Base-by-base conservation (phyloP, 129 eudicot genomes). In the Chrysanthemum lavandulifolium region DNA sequence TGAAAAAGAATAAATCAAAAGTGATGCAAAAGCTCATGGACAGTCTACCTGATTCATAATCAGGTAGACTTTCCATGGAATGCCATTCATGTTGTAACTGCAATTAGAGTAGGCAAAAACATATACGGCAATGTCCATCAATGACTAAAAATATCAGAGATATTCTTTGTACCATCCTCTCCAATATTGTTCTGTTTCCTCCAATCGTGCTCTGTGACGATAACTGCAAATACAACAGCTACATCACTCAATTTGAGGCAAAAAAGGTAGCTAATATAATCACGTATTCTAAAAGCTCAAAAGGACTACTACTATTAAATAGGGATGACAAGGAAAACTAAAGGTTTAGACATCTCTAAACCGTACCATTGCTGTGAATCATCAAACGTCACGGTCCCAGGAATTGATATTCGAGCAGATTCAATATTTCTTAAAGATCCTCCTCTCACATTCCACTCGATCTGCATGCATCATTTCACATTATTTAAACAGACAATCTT, bases 391-490 rank as follows among this genome's bases (percentile, higher is more conserved):
- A 94, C 61, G 67, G 98, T 94, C 72, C 96, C 79, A 40, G 98
- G 98, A 80, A 90, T 86, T 55, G 98, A 94, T 78, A 94, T 75
- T 79, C 98, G 84, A 21, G 98, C 98, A 68, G 98, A 94, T 36
- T 90, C 98, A 13, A 84, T 77, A 65, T 94, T 94, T 81, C 98
- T 90, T 83, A 90, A 74, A 77, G 96, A 76, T 57, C 98, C 98
- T 76, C 89, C 82, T 84, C 86, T 94, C 74, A 94, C 86, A 80
- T 89, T 94, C 98, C 98, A 94, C 80, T 94, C 98, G 10, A 94
- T 84, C 98, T 93, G 79, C 56, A 25, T 47, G 69, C 18, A 74
- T 45, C 10, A 27, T 56, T 27, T 49, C 31, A 67, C 55, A 68
- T 74, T 73, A 73, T 7, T 64, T 36, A 15, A 65, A 29, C 67